Evolutionary conservation across 805 yeast genomes (phyloP), one percentile per base, ranked within the genome.

Genomic region (Monosporozyma solicola): DNA sequence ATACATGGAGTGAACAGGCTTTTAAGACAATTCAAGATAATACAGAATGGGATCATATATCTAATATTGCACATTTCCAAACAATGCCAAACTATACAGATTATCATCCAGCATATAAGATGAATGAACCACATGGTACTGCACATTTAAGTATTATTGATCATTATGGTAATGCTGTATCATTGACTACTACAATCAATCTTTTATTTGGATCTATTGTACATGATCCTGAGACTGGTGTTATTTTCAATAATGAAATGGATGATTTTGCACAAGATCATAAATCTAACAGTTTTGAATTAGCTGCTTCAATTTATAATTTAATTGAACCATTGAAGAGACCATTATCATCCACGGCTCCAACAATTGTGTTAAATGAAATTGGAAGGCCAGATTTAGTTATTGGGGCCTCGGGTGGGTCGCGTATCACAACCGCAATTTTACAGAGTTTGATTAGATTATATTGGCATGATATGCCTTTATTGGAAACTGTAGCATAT

Each of bases 371-470:
- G 0, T 72, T 80, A 20, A 69, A 74, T 54, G 74, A 71, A 54
- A 61, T 69, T 9, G 77, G 78, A 4, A 59, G 63, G 8, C 81
- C 85, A 0, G 90, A 84, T 58, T 64, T 87, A 27, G 79, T 85
- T 5, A 77, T 92, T 54, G 98, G 97, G 0, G 94, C 96, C 0
- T 95, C 97, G 1, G 99, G 99, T 9, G 98, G 98, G 0, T 84
- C 94, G 6, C 74, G 94, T 52, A 92, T 92, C 50, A 75, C 86
- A 13, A 87, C 96, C 0, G 80, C 95, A 1, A 81, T 92, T 3
- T 77, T 92, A 53, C 94, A 90, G 65, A 90, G 92, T 0, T 77
- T 92, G 16, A 75, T 87, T 1, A 72, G 97, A 51, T 71, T 74
- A 2, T 82, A 83, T 56, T 80, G 80, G 64, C 79, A 82, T 61